Base-by-base conservation (phyloP, 2,329 filamentous ascomycete genomes). In the Colletotrichum liriopes region DNA sequence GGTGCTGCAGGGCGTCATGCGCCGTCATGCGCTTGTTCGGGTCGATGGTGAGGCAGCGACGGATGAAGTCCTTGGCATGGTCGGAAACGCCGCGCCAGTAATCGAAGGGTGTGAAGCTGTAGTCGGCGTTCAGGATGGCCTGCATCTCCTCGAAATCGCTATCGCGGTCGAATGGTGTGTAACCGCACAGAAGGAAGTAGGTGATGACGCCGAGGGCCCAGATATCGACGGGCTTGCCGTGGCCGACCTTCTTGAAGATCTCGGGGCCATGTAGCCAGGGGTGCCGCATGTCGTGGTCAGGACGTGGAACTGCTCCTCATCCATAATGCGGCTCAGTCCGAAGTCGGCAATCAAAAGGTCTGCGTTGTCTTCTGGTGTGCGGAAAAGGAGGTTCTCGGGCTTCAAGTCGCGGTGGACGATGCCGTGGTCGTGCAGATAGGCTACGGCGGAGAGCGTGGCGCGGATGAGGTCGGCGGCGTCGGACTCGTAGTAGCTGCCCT, bases 141-240 rank as follows among this genome's bases (percentile, higher is more conserved):
- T 98, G 96, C 96, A 99, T 98, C 85, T 99, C 96, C 85, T 99
- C 96, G 79, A 98, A 92, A 83, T 99, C 98, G 77, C 92, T 96
- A 82, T 98, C 96, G 67, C 96, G 93, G 84, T 99, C 96, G 81
- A 99, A 99, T 16, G 96, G 96, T 0, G 96, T 99, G 85, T 98
- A 98, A 71, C 96, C 96, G 83, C 96, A 98, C 62, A 99, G 92
- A 39, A 99, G 87, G 86, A 99, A 99, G 86, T 98, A 99, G 41
- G 96, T 98, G 80, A 99, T 99, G 54, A 99, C 96, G 58, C 96
- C 96, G 74, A 98, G 94, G 47, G 96, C 96, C 96, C 96, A 99
- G 75, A 99, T 92, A 82, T 99, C 96, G 65, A 99, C 96, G 77
- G 96, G 95, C 84, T 98, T 99, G 74, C 96, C 96, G 81, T 99